Conservation (phyloP, 139 green algal species). For the Mesotaenium endlicherianum region DNA sequence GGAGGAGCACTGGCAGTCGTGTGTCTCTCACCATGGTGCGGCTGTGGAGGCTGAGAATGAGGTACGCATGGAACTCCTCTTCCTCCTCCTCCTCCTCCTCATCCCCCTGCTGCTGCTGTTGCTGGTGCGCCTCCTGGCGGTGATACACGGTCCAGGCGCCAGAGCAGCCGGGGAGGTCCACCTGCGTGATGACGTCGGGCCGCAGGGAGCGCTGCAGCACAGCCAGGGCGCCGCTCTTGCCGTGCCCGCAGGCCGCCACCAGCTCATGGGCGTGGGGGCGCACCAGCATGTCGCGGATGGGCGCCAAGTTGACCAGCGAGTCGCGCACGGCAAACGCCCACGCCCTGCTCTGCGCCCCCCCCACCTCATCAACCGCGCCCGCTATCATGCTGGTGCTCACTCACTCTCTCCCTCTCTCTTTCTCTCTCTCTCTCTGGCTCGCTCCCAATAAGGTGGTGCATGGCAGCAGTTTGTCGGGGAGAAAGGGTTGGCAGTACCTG, state of each 20-base stretch:
- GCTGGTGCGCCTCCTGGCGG: neutral
- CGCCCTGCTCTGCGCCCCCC: constrained; percentile 10
- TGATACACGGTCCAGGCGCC: constrained; percentile 76
- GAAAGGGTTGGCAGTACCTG: neutral
- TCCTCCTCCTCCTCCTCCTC: constrained; percentile 3
- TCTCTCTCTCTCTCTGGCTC: too few relatives aligned
- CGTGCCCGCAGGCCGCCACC: constrained; percentile 63
- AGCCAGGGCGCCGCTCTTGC: constrained; percentile 70
- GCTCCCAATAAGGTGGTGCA: too few relatives aligned
- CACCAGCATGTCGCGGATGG: constrained; percentile 61
- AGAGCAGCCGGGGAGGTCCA: constrained; percentile 36
- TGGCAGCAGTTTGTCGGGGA: too few relatives aligned
- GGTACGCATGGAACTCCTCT: constrained; percentile 66
- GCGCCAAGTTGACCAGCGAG: constrained; percentile 64
- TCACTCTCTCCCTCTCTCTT: too few relatives aligned
- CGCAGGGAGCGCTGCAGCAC: constrained; percentile 69
- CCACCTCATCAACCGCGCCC: neutral
- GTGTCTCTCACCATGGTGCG: constrained; percentile 10
- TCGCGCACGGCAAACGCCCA: constrained; percentile 64
- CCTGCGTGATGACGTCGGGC: constrained; percentile 69
- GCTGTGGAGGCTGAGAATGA: constrained; percentile 66
- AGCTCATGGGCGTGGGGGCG: neutral
- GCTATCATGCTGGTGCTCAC: too few relatives aligned
- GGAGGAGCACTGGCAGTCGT: neutral
- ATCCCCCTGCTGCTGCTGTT: constrained; percentile 2